Evolutionary conservation across 257 asterid genomes (phyloP).

Genomic region (Linaria vulgaris): DNA sequence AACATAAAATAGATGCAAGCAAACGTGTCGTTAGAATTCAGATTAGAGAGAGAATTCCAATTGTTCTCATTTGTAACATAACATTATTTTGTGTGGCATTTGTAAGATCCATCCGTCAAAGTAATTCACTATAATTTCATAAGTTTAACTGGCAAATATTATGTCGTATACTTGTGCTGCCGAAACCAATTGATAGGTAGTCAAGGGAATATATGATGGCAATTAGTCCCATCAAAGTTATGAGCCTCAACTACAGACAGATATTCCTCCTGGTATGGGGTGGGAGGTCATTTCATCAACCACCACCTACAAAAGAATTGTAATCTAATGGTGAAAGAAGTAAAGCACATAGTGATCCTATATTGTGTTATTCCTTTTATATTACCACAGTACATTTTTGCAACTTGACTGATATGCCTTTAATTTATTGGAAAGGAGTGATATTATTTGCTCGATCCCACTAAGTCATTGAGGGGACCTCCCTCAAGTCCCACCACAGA

Average conservation of each 20-base stretch:
- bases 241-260: slow-evolving; percentile 16
- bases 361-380: slow-evolving; percentile 11
- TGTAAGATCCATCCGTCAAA: too few species aligned
- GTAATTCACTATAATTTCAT: too few species aligned
- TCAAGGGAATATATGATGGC: slow-evolving; percentile 43
- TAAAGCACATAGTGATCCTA: slow-evolving; percentile 31
- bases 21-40: too few species aligned
- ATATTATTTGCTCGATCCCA: slow-evolving; percentile 39
- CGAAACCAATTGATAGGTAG: slow-evolving; percentile 34
- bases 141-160: too few species aligned
- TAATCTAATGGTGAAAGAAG: slow-evolving; percentile 16
- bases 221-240: slow-evolving; percentile 22
- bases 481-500: too few species aligned
- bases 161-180: slow-evolving; percentile 33
- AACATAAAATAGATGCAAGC: too few species aligned
- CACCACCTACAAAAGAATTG: slow-evolving; percentile 39
- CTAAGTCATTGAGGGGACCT: slow-evolving; percentile 8
- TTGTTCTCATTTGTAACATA: too few species aligned
- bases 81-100: too few species aligned
- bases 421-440: too few species aligned
- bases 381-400: slow-evolving; percentile 2
- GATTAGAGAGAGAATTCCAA: too few species aligned
- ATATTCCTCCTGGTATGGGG: slow-evolving; percentile 29
- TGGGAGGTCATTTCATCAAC: slow-evolving; percentile 44
- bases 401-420: slow-evolving; percentile 36